Evolutionary conservation across 2,329 filamentous ascomycete species (phyloP).

Genomic region (Akanthomyces lecanii): DNA sequence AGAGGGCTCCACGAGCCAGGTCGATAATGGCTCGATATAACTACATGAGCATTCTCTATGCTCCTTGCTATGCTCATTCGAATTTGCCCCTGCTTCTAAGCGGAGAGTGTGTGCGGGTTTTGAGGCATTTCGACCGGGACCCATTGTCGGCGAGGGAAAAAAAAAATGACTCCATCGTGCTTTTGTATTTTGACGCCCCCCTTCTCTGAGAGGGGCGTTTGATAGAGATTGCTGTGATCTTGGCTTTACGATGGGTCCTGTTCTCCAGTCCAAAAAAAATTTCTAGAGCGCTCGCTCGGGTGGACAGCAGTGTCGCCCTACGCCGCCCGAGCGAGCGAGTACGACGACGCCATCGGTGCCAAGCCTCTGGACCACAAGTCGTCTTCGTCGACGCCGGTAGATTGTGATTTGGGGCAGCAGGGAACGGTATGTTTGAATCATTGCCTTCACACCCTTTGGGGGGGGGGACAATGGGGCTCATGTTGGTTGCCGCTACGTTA

Average conservation of each 20-base stretch:
- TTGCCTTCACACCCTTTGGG: neutral
- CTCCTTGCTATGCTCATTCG: neutral
- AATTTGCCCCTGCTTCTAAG: neutral
- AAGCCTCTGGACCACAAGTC: neutral
- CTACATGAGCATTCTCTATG: neutral
- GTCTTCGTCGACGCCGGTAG: too few species aligned
- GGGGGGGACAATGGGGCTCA: neutral
- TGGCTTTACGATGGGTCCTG: neutral
- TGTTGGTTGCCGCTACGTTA: neutral
- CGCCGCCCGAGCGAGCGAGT: neutral
- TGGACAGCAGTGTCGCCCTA: too few species aligned
- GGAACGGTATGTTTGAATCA: neutral
- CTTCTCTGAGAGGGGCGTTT: neutral
- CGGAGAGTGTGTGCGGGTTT: neutral
- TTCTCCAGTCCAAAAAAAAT: neutral
- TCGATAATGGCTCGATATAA: neutral
- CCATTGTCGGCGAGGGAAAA: neutral
- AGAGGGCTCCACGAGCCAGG: neutral
- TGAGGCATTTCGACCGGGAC: constrained; percentile 10
- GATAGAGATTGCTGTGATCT: constrained; percentile 5
- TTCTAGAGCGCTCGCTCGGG: neutral
- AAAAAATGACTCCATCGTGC: constrained; percentile 3
- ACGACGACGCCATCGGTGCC: neutral
- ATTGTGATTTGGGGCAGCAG: neutral
- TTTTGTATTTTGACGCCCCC: neutral